phyloP scores from a whole-genome alignment of 495 filamentous ascomycete genomes.

The Talaromyces wortmannii region DNA sequence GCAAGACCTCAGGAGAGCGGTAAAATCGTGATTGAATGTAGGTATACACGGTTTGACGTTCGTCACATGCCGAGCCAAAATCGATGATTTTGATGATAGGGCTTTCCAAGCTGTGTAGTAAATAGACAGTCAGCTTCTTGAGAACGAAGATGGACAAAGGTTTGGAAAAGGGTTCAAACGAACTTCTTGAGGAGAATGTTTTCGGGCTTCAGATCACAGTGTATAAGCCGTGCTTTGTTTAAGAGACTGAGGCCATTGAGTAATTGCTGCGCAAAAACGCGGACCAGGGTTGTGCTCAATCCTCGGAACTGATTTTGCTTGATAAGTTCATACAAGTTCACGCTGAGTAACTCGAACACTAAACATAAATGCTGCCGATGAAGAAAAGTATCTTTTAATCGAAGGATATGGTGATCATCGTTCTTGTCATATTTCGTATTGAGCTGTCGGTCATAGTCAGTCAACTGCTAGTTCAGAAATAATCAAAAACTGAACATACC shows the following conservation, averaged over 20 bases:
- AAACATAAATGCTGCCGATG: constrained; percentile 96
- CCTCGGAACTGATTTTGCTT: constrained; percentile 99
- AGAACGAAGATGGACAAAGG: not conserved
- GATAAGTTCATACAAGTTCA: constrained; percentile 98
- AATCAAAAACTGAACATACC: constrained; percentile 42
- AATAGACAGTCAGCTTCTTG: not conserved
- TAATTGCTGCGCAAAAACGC: constrained; percentile 96
- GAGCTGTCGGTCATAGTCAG: constrained; percentile 49
- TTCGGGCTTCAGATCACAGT: constrained; percentile 98
- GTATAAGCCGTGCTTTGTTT: constrained; percentile 95
- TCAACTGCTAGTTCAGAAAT: not conserved
- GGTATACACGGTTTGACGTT: constrained; percentile 97
- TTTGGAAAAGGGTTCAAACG: constrained; percentile 13
- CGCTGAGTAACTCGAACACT: constrained; percentile 94
- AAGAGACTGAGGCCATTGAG: constrained; percentile 86
- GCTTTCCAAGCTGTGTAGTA: constrained; percentile 67
- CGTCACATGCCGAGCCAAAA: constrained; percentile 97
- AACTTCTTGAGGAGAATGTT: constrained; percentile 97
- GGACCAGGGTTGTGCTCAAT: constrained; percentile 92
- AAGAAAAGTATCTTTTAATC: constrained; percentile 97
- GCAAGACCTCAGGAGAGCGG: constrained; percentile 89
- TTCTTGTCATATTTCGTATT: constrained; percentile 99
- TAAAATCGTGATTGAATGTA: constrained; percentile 99
- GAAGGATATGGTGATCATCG: constrained; percentile 94
- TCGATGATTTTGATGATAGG: constrained; percentile 99